Conservation (phyloP, 2,329 filamentous ascomycete species). For the Aspergillus piperis region DNA sequence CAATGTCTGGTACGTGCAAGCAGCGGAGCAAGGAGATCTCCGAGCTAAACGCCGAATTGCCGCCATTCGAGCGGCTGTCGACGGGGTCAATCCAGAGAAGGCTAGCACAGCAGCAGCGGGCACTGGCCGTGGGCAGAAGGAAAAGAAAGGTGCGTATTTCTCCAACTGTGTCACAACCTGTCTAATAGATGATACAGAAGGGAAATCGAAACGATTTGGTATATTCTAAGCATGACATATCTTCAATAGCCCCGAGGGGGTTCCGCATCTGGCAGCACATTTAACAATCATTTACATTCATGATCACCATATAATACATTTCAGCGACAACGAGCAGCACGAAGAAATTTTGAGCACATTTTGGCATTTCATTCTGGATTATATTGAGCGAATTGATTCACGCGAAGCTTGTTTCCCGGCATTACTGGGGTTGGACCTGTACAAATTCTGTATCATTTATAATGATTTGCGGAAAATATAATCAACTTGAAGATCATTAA, state of each 20-base stretch:
- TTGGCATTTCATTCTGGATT: neutral
- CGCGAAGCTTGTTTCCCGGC: neutral
- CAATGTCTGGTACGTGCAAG: conserved; percentile 97
- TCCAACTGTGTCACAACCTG: neutral
- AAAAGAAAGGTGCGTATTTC: conserved; percentile 11
- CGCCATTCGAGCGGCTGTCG: conserved; percentile 81
- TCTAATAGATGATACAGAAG: neutral
- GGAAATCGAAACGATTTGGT: conserved; percentile 1
- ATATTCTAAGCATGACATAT: neutral
- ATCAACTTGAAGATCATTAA: neutral
- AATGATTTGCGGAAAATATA: neutral
- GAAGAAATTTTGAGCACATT: neutral
- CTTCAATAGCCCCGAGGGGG: neutral
- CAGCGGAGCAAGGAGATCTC: conserved; percentile 87
- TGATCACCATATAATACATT: neutral
- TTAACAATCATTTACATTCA: neutral
- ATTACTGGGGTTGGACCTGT: neutral
- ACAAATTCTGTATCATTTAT: neutral
- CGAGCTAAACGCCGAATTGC: conserved; percentile 82
- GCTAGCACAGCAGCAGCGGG: conserved; percentile 21
- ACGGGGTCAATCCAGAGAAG: conserved; percentile 48
- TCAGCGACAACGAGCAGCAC: neutral
- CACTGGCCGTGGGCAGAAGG: conserved; percentile 16
- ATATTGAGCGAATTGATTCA: neutral
- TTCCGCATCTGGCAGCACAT: neutral